Evolutionary conservation across 1,284 basidiomycete genomes (phyloP).

Genomic region (Bondarzewia mesenterica): DNA sequence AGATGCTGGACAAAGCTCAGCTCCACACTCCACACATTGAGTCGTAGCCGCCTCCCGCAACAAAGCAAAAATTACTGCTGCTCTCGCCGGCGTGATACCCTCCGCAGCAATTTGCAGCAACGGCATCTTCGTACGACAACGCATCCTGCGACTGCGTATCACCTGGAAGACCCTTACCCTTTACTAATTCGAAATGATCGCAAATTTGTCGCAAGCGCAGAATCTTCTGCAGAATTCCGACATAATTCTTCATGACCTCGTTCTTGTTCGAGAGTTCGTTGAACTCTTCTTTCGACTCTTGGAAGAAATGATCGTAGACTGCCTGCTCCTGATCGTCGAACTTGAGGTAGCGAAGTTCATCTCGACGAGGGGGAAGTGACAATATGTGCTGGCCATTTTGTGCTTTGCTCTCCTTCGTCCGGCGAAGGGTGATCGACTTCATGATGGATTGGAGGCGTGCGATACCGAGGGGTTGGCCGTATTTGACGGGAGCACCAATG

Average conservation of each 20-base stretch:
- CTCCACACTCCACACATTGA: conserved; percentile 81
- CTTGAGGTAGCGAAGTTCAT: conserved; percentile 80
- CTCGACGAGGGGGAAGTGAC: conserved; percentile 78
- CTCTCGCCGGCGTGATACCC: conserved; percentile 74
- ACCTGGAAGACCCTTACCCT: conserved; percentile 56
- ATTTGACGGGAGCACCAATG: conserved; percentile 88
- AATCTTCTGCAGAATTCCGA: conserved; percentile 94
- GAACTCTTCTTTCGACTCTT: conserved; percentile 86
- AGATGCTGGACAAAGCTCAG: conserved; percentile 56
- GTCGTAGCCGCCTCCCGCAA: conserved; percentile 82
- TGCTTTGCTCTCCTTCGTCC: conserved; percentile 87
- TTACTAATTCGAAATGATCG: conserved; percentile 90
- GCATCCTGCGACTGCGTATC: conserved; percentile 25
- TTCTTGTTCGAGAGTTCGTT: conserved; percentile 79
- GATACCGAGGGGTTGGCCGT: conserved; percentile 85
- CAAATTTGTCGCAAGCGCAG: conserved; percentile 94
- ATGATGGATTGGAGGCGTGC: conserved; percentile 95
- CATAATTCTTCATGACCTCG: conserved; percentile 96
- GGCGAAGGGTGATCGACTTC: conserved; percentile 92
- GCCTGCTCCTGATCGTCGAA: conserved; percentile 79
- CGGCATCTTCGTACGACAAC: conserved; percentile 64
- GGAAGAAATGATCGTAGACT: conserved; percentile 86
- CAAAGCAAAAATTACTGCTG: conserved; percentile 73
- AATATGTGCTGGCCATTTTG: conserved; percentile 82
- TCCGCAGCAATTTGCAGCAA: conserved; percentile 68